These are phyloP conservation scores for Aspergillus pseudotamarii DNA, from an alignment of 2,329 filamentous ascomycete genomes.

Conservation along the genomic window DNA sequence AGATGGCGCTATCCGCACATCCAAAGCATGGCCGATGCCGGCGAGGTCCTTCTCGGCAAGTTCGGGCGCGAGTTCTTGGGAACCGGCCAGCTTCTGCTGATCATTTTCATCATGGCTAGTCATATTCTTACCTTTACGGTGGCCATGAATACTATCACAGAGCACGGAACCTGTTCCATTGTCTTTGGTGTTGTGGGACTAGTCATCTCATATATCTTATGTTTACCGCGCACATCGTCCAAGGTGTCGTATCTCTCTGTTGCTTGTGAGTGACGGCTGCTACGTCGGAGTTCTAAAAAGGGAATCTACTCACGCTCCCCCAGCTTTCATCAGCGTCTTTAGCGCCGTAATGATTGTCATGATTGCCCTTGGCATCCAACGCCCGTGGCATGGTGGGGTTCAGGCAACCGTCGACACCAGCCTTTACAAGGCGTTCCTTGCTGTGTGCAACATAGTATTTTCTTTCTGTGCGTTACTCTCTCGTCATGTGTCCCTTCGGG, in stretches of 20 bases:
- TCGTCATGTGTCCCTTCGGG: constrained; percentile 48
- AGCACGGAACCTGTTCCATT: constrained; percentile 63
- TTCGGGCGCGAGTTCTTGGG: constrained; percentile 64
- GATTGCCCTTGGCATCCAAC: constrained; percentile 60
- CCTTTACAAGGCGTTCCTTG: constrained; percentile 59
- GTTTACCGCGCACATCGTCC: constrained; percentile 62
- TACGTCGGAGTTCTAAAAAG: not conserved
- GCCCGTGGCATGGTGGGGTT: constrained; percentile 37
- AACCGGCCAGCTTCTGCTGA: constrained; percentile 61
- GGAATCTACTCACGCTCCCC: not conserved
- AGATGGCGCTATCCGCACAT: constrained; percentile 58
- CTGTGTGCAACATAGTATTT: constrained; percentile 67
- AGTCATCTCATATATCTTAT: constrained; percentile 58
- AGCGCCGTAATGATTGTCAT: constrained; percentile 66
- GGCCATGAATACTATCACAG: constrained; percentile 64
- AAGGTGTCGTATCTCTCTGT: constrained; percentile 63
- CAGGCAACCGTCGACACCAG: constrained; percentile 40
- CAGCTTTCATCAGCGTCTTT: constrained; percentile 62
- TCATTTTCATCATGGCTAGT: constrained; percentile 68
- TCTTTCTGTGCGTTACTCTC: constrained; percentile 60
- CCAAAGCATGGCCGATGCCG: constrained; percentile 67
- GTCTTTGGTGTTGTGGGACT: constrained; percentile 62
- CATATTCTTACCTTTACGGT: constrained; percentile 70
- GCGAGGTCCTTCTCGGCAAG: constrained; percentile 61
- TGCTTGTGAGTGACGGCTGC: constrained; percentile 36